A percentile compares a stretch with the other conserved stretches of the same genome.
Conservation (phyloP, 805 yeast species). For the Soucietia sequanensis region DNA sequence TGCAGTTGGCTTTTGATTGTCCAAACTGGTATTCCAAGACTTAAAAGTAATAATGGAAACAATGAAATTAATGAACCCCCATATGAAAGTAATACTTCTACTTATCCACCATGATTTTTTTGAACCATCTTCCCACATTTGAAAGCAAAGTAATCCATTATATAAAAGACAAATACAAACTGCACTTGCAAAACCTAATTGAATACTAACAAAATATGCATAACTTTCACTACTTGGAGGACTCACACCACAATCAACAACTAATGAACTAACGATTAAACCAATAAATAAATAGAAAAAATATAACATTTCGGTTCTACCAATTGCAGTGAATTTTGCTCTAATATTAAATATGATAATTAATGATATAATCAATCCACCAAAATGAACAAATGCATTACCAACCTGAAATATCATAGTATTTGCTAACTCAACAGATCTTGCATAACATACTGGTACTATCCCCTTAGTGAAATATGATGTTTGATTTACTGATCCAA, state of each 20-base stretch:
- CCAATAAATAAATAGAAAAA: conserved; percentile 62
- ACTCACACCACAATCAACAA: conserved; percentile 89
- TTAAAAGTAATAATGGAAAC: conserved; percentile 73
- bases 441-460: conserved; percentile 75
- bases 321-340: conserved; percentile 91
- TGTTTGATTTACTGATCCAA: conserved; percentile 48
- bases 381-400: conserved; percentile 80
- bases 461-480: conserved; percentile 53
- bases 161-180: conserved; percentile 67
- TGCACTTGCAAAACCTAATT: conserved; percentile 70
- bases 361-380: conserved; percentile 60
- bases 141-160: conserved; percentile 81
- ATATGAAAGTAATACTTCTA: conserved; percentile 48
- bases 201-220: conserved; percentile 81
- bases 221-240: conserved; percentile 79
- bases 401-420: conserved; percentile 89
- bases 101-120: conserved; percentile 55
- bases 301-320: conserved; percentile 79
- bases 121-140: conserved; percentile 95
- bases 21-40: conserved; percentile 51
- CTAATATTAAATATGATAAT: conserved; percentile 76
- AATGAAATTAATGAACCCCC: conserved; percentile 66
- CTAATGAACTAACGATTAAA: conserved; percentile 60
- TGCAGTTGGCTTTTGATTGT: conserved; percentile 56
- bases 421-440: conserved; percentile 85